Evolutionary conservation across 208 protist genomes (phyloP).

Genomic region (Leishmania aethiopica): DNA sequence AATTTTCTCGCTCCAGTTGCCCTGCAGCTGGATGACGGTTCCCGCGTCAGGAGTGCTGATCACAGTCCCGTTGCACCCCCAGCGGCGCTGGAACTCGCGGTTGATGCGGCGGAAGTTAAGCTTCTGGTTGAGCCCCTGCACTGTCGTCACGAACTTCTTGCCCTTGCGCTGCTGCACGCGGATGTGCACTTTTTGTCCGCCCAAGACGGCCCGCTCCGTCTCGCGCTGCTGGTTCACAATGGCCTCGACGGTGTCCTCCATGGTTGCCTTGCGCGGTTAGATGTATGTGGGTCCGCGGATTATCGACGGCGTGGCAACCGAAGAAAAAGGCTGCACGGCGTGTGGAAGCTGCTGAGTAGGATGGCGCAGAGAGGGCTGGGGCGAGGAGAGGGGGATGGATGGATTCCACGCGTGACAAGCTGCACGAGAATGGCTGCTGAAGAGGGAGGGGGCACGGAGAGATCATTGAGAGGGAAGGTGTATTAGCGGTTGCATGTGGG

Average conservation of each 20-base stretch:
- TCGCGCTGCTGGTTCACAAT: constrained; percentile 66
- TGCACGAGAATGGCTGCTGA: not conserved
- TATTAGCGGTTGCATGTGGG: not conserved
- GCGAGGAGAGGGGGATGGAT: not conserved
- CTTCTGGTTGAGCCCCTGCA: constrained; percentile 93
- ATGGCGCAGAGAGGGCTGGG: not conserved
- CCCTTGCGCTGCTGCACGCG: constrained; percentile 97
- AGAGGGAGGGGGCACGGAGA: not conserved
- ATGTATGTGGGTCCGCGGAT: not conserved
- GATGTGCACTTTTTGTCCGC: constrained; percentile 94
- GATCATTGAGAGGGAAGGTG: not conserved
- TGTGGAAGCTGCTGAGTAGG: not conserved
- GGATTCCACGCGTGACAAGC: not conserved
- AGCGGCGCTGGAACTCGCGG: constrained; percentile 87
- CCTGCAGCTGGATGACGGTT: constrained; percentile 97
- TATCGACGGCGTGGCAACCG: constrained; percentile 11
- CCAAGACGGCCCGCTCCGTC: constrained; percentile 62
- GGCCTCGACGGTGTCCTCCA: constrained; percentile 38
- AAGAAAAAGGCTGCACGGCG: constrained; percentile 1
- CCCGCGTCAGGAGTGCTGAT: constrained; percentile 82
- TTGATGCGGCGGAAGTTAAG: constrained; percentile 95
- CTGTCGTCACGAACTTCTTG: constrained; percentile 96
- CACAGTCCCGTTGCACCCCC: constrained; percentile 96
- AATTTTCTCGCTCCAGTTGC: constrained; percentile 95
- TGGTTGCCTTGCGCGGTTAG: not conserved